These are phyloP conservation scores for Grosmannia huntii DNA, from an alignment of 2,329 filamentous ascomycete species.

Conservation along the genomic window DNA sequence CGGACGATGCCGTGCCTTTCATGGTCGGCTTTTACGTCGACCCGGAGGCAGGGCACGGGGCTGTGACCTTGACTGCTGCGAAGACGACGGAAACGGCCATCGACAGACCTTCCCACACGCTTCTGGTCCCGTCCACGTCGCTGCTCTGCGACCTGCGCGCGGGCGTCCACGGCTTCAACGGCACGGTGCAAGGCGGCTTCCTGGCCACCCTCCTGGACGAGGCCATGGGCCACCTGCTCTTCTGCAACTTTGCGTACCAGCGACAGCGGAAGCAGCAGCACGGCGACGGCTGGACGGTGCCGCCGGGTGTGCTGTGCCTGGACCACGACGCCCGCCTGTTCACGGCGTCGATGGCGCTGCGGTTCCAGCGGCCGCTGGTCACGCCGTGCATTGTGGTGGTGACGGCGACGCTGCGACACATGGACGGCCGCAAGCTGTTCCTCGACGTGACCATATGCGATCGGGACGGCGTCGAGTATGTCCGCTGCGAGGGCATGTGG, in stretches of 20 bases:
- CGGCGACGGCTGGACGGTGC: not conserved
- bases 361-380: constrained; percentile 5
- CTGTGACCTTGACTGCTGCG: not conserved
- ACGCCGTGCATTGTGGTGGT: constrained; percentile 1
- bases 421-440: constrained; percentile 11
- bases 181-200: constrained; percentile 16
- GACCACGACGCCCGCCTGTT: not conserved
- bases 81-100: not conserved
- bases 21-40: constrained; percentile 14
- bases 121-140: not conserved
- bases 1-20: constrained; percentile 11
- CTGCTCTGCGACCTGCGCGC: constrained; percentile 14
- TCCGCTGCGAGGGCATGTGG: constrained; percentile 10
- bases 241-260: constrained; percentile 13
- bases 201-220: constrained; percentile 16
- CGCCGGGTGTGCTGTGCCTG: constrained; percentile 2
- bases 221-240: constrained; percentile 16
- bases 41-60: not conserved
- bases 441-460: constrained; percentile 5
- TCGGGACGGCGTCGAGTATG: not conserved
- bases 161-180: constrained; percentile 16
- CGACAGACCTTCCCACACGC: not conserved
- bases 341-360: constrained; percentile 9
- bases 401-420: constrained; percentile 3
- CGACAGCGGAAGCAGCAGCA: not conserved